These are phyloP conservation scores for Rhodotorula sphaerocarpa DNA, from an alignment of 768 basidiomycete genomes.

Conservation along the genomic window DNA sequence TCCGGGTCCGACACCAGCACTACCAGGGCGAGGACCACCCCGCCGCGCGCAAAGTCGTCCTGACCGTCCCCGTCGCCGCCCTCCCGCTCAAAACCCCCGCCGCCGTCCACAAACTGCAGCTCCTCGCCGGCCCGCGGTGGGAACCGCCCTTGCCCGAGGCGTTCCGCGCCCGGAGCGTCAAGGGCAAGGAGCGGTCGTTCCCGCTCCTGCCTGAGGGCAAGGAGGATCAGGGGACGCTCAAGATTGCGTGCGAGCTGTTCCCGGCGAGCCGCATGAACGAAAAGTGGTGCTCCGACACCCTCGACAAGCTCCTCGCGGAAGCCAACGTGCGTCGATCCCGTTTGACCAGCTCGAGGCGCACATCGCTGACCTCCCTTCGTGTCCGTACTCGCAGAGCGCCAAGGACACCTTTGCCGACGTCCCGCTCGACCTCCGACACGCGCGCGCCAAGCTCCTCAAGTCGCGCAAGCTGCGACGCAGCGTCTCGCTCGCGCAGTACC, in stretches of 20 bases:
- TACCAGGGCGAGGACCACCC: conserved; percentile 73
- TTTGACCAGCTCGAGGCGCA: neutral
- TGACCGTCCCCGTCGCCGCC: conserved; percentile 59
- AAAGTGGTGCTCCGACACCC: conserved; percentile 82
- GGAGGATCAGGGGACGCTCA: conserved; percentile 50
- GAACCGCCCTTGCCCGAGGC: conserved; percentile 40
- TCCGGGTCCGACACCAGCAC: conserved; percentile 65
- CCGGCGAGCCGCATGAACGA: conserved; percentile 74
- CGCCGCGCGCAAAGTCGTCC: conserved; percentile 47
- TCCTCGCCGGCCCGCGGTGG: conserved; percentile 85
- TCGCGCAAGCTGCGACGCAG: conserved; percentile 50
- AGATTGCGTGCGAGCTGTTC: conserved; percentile 84
- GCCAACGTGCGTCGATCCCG: conserved; percentile 62
- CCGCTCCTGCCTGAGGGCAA: neutral
- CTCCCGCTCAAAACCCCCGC: conserved; percentile 59
- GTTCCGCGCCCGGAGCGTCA: too few species aligned
- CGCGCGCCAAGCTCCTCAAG: conserved; percentile 51
- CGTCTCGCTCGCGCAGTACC: conserved; percentile 70
- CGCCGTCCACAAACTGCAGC: conserved; percentile 73
- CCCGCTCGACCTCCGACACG: conserved; percentile 73
- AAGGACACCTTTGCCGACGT: conserved; percentile 54
- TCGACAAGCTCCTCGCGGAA: conserved; percentile 67
- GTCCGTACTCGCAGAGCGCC: conserved; percentile 26
- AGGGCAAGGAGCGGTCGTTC: neutral
- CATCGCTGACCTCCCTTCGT: too few species aligned